Evolutionary conservation across 2,329 filamentous ascomycete species (phyloP), one percentile per base, ranked within the genome.

Genomic region (Ophiostoma novo-ulmi): DNA sequence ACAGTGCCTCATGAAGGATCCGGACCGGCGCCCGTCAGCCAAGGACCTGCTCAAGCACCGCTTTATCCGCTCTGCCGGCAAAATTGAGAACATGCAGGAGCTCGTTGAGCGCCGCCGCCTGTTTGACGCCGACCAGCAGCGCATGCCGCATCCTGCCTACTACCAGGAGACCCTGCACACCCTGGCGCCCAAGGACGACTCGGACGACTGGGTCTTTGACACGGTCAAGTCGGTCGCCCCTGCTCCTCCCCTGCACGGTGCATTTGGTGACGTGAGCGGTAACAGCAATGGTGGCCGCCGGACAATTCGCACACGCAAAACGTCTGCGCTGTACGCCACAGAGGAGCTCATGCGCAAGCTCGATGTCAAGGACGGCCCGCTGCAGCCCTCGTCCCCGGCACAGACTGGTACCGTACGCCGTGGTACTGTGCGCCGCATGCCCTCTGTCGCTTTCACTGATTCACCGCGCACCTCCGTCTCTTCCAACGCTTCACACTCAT

Each of bases 201-300:
- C 91, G 20, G 93, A 97, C 74, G 94, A 92, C 74, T 98, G 94
- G 94, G 90, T 97, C 1, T 98, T 98, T 78, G 94, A 97, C 77
- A 98, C 94, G 0, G 89, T 98, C 77, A 95, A 92, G 79, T 92
- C 91, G 0, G 83, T 89, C 41, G 85, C 82, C 4, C 84, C 87
- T 4, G 86, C 82, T 71, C 82, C 86, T 75, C 20, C 65, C 5
- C 38, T 35, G 38, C 64, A 48, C 13, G 26, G 26, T 17, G 58
- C 26, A 1, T 26, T 58, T 22, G 52, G n/a, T 2, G 2, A 48
- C 17, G 44, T 48, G 2, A 10, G 38, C 38, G 38, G 38, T 17
- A 17, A 36, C 31, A 22, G 31, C 68, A 8, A 2, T 17, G 13
- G 63, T n/a, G 14, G 26, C 67, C 87, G 85, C 55, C 80, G 82